Conservation (phyloP, 1,284 basidiomycete species). For the Sanghuangporus baumii region DNA sequence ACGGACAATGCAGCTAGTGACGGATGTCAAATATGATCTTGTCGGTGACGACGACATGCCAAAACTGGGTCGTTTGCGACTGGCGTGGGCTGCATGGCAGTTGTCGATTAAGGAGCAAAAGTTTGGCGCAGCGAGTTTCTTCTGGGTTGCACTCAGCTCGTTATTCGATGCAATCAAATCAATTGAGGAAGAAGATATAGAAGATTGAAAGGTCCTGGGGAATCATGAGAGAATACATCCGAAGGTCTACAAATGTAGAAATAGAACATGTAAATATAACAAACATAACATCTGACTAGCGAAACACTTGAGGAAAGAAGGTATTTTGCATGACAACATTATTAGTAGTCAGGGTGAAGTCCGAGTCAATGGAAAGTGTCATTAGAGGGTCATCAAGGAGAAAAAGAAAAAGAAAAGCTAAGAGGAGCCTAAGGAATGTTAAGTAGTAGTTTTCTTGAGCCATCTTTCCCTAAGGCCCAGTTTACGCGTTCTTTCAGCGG, state of each 20-base stretch:
- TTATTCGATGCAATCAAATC: slow-evolving; percentile 9
- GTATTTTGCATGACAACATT: not conserved
- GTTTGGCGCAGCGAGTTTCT: slow-evolving; percentile 12
- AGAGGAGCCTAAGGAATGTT: not conserved
- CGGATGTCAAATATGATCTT: slow-evolving; percentile 5
- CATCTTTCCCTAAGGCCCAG: slow-evolving; percentile 13
- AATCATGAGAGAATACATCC: not conserved
- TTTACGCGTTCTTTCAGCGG: not conserved
- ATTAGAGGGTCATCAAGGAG: not conserved
- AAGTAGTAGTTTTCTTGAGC: slow-evolving; percentile 6
- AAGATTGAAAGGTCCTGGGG: not conserved
- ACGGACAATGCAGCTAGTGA: slow-evolving; percentile 21
- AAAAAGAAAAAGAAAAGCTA: not conserved
- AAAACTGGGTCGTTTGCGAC: not conserved
- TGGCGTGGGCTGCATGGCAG: slow-evolving; percentile 9
- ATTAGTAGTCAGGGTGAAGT: not conserved
- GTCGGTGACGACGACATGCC: not conserved
- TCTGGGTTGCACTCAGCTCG: slow-evolving; percentile 3
- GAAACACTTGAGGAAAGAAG: not conserved
- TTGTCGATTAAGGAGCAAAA: not conserved
- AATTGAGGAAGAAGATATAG: slow-evolving; percentile 3
- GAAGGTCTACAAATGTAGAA: not conserved
- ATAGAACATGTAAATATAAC: not conserved
- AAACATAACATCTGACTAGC: not conserved
- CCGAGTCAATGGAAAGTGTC: not conserved